phyloP scores from a whole-genome alignment of 2,329 filamentous ascomycete genomes.

The Stachybotrys echinatus region DNA sequence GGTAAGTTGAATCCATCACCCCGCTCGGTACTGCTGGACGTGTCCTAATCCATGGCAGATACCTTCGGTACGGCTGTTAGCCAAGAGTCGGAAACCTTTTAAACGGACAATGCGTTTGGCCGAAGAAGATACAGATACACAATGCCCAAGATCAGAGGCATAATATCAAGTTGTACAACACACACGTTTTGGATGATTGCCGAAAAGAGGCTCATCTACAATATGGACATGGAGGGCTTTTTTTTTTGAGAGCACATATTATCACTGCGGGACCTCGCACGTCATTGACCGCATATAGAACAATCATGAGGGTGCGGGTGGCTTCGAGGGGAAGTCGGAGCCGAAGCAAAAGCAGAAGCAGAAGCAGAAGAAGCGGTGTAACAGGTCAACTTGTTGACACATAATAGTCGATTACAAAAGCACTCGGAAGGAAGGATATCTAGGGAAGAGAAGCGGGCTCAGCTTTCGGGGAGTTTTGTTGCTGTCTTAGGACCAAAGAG shows the following conservation, averaged over 20 bases:
- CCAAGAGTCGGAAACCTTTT: constrained; percentile 31
- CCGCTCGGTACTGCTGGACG: background rate
- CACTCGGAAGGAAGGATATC: background rate
- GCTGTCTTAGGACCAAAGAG: background rate
- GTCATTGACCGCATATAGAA: background rate
- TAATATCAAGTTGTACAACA: constrained; percentile 1
- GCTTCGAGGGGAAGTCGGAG: too few relatives aligned
- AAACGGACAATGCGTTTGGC: constrained; percentile 7
- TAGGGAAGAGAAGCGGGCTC: background rate
- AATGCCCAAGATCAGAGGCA: too few relatives aligned
- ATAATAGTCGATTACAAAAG: background rate
- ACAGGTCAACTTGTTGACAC: background rate
- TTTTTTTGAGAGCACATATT: background rate
- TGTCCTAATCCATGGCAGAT: constrained; percentile 16
- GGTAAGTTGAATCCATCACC: constrained; percentile 34
- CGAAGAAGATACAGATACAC: too few relatives aligned
- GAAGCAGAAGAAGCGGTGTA: background rate
- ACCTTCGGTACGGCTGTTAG: constrained; percentile 28
- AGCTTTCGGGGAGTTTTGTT: background rate
- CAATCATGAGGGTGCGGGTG: background rate
- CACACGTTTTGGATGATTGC: background rate
- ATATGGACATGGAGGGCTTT: background rate
- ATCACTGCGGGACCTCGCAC: too few relatives aligned
- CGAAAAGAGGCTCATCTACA: background rate
- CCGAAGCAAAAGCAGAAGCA: background rate